phyloP scores from a whole-genome alignment of 2,329 filamentous ascomycete genomes.

The Laburnicola sp. region DNA sequence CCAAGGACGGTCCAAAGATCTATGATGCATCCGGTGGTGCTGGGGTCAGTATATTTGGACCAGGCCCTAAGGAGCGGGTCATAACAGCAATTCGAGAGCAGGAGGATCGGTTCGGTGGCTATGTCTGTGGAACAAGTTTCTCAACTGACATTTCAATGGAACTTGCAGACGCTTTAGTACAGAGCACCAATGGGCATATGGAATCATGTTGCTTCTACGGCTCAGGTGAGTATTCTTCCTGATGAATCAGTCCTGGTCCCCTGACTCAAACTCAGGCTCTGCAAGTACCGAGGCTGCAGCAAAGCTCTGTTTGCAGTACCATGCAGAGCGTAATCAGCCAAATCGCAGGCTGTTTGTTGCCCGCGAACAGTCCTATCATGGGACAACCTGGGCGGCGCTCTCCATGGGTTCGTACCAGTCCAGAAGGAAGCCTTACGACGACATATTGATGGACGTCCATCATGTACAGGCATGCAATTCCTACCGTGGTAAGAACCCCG shows the following conservation, averaged over 20 bases:
- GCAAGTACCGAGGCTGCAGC: constrained; percentile 71
- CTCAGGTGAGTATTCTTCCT: constrained; percentile 55
- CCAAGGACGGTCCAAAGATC: constrained; percentile 58
- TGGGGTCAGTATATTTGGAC: constrained; percentile 71
- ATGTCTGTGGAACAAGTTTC: constrained; percentile 64
- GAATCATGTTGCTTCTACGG: constrained; percentile 59
- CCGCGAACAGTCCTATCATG: no score
- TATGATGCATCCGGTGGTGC: constrained; percentile 75
- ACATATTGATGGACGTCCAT: no score
- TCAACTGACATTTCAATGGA: constrained; percentile 58
- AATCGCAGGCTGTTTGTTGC: no score
- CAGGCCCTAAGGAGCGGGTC: constrained; percentile 65
- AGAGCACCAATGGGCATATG: constrained; percentile 58
- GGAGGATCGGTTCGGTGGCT: constrained; percentile 58
- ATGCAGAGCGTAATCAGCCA: constrained; percentile 54
- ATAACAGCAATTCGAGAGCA: constrained; percentile 63
- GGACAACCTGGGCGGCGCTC: no score
- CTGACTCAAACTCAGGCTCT: constrained; percentile 42
- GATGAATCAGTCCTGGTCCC: background rate
- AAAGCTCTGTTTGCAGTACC: constrained; percentile 70
- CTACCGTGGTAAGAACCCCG: no score
- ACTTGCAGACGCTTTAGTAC: constrained; percentile 54
- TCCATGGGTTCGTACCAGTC: no score
- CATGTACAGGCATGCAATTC: no score
- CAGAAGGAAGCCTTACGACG: no score